Percentiles rank a stretch among this genome's conserved stretches.
Evolutionary conservation across 306 rosid species (phyloP).

Genomic region (Vicia villosa): DNA sequence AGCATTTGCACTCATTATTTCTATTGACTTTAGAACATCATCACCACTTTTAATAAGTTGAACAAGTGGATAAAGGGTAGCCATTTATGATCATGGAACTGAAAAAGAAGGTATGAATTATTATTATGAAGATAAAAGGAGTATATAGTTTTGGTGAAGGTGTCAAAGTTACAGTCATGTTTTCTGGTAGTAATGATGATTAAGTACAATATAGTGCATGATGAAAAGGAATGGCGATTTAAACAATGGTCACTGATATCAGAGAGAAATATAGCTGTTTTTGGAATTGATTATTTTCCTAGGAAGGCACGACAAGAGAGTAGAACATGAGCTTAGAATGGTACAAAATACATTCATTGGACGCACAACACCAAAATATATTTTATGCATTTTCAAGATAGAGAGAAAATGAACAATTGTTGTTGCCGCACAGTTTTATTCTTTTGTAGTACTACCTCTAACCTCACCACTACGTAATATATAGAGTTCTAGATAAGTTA

Average conservation of each 20-base stretch:
- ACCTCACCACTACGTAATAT: no score
- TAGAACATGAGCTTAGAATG: constrained; percentile 1
- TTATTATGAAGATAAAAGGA: background rate
- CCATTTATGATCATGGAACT: background rate
- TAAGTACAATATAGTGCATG: background rate
- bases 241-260: background rate
- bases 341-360: constrained; percentile 32
- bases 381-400: no score
- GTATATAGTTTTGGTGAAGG: background rate
- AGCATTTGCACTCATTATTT: constrained; percentile 10
- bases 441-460: background rate
- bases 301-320: background rate
- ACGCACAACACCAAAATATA: background rate
- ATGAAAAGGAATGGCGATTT: constrained; percentile 25
- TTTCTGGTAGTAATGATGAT: background rate
- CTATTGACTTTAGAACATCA: background rate
- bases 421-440: background rate
- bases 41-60: background rate
- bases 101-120: background rate
- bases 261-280: background rate
- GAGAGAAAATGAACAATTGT: background rate
- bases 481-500: no score
- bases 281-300: background rate
- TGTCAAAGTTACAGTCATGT: background rate
- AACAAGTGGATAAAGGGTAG: background rate